Conservation (phyloP, 805 yeast genomes). For the Lachancea lanzarotensis region DNA sequence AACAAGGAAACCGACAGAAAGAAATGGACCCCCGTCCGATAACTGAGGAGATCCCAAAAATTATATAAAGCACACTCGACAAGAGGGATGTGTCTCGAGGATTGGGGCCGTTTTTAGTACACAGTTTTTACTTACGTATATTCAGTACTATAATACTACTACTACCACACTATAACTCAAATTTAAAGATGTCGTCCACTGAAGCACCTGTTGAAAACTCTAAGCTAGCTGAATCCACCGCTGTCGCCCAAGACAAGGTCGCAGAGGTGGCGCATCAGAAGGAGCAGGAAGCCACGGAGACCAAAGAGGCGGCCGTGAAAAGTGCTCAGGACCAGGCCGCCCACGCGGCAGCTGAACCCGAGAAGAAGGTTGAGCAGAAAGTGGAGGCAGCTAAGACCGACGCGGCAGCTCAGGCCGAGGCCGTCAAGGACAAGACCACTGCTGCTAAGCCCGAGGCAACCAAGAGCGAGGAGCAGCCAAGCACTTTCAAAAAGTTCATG, state of each 20-base stretch:
- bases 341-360: constrained; percentile 7
- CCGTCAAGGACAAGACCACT: constrained; percentile 5
- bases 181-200: neutral
- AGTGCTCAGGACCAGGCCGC: constrained; percentile 12
- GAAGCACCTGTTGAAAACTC: neutral
- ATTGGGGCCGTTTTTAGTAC: too few species aligned
- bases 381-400: constrained; percentile 13
- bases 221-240: constrained; percentile 7
- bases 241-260: constrained; percentile 12
- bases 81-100: too few species aligned
- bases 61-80: neutral
- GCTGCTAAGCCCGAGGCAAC: neutral
- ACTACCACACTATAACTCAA: too few species aligned
- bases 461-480: constrained; percentile 2
- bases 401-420: constrained; percentile 7
- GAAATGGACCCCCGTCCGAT: too few species aligned
- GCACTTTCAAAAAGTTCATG: constrained; percentile 9
- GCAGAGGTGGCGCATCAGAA: constrained; percentile 9
- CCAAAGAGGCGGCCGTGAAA: constrained; percentile 8
- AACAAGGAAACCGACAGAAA: neutral
- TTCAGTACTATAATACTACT: too few species aligned
- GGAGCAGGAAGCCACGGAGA: constrained; percentile 11
- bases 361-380: constrained; percentile 8
- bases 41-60: too few species aligned
- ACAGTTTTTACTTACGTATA: too few species aligned